Evolutionary conservation across 2,329 filamentous ascomycete genomes (phyloP).

Genomic region (Colletotrichum incanum): DNA sequence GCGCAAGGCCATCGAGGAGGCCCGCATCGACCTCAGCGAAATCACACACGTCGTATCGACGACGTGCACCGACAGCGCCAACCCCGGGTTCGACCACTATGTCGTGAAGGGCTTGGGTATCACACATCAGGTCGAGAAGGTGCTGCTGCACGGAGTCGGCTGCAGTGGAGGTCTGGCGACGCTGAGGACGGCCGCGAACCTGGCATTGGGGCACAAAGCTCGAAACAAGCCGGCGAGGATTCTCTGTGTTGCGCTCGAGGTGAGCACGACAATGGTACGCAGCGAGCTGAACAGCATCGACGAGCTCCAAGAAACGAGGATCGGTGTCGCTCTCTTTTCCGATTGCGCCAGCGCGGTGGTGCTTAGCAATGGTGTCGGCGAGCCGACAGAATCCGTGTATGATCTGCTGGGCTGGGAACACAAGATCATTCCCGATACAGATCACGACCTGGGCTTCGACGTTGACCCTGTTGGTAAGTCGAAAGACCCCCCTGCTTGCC

Average conservation of each 20-base stretch:
- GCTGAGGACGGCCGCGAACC: constrained; percentile 75
- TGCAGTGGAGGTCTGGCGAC: constrained; percentile 76
- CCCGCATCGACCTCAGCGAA: constrained; percentile 63
- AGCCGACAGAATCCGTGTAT: constrained; percentile 63
- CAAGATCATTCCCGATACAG: constrained; percentile 73
- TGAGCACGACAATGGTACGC: constrained; percentile 73
- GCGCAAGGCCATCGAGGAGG: constrained; percentile 70
- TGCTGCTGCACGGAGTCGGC: constrained; percentile 76
- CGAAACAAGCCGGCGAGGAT: constrained; percentile 73
- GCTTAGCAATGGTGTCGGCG: constrained; percentile 75
- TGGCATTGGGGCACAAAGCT: constrained; percentile 75
- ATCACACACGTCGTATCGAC: constrained; percentile 79
- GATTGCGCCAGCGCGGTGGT: constrained; percentile 79
- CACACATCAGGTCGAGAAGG: constrained; percentile 72
- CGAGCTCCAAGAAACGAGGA: constrained; percentile 72
- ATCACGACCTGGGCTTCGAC: constrained; percentile 76
- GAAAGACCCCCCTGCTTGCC: not conserved
- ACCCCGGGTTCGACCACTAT: constrained; percentile 78
- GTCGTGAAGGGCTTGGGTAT: constrained; percentile 73
- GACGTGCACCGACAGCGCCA: constrained; percentile 79
- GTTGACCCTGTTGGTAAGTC: constrained; percentile 72
- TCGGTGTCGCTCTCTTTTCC: constrained; percentile 78
- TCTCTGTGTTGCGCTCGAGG: constrained; percentile 76
- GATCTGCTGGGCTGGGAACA: constrained; percentile 78
- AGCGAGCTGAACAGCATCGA: constrained; percentile 77